Percentiles rank a stretch among this genome's conserved stretches.
These are phyloP conservation scores for Hyaloscypha finlandica DNA, from an alignment of 495 filamentous ascomycete genomes.

Conservation along the genomic window DNA sequence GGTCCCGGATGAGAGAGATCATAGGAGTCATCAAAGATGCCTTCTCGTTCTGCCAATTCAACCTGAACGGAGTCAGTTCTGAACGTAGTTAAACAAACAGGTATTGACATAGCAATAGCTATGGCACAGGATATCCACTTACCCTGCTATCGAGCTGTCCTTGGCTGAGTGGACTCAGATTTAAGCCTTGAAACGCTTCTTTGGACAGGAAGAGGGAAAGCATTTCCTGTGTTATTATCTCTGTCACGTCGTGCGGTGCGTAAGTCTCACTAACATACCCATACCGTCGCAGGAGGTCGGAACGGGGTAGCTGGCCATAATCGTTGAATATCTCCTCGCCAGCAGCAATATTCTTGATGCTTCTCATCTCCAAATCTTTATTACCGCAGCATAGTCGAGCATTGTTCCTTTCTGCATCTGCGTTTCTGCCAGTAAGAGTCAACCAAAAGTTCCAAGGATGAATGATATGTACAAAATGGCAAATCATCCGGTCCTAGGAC, in stretches of 20 bases:
- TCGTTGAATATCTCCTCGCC: conserved; percentile 91
- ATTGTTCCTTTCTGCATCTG: conserved; percentile 82
- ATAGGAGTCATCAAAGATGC: conserved; percentile 31
- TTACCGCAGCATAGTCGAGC: conserved; percentile 34
- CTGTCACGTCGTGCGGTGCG: conserved; percentile 76
- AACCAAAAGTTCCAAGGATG: neutral
- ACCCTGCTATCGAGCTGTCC: conserved; percentile 33
- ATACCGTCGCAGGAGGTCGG: conserved; percentile 83
- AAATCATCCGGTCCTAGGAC: neutral
- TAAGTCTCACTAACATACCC: conserved; percentile 85
- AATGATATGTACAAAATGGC: neutral
- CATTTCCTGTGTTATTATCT: conserved; percentile 63
- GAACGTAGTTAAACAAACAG: neutral
- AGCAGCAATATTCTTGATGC: conserved; percentile 53
- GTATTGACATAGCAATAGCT: neutral
- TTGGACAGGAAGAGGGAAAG: conserved; percentile 38
- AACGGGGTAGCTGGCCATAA: conserved; percentile 80
- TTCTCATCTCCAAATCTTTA: conserved; percentile 36
- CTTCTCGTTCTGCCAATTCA: conserved; percentile 30
- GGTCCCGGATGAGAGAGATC: conserved; percentile 25
- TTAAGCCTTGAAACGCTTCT: conserved; percentile 42
- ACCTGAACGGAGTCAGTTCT: neutral
- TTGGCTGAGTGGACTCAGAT: conserved; percentile 32
- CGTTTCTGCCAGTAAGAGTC: conserved; percentile 66
- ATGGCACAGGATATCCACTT: conserved; percentile 4